phyloP scores from a whole-genome alignment of 129 eudicot genomes.

The Lonicera japonica region DNA sequence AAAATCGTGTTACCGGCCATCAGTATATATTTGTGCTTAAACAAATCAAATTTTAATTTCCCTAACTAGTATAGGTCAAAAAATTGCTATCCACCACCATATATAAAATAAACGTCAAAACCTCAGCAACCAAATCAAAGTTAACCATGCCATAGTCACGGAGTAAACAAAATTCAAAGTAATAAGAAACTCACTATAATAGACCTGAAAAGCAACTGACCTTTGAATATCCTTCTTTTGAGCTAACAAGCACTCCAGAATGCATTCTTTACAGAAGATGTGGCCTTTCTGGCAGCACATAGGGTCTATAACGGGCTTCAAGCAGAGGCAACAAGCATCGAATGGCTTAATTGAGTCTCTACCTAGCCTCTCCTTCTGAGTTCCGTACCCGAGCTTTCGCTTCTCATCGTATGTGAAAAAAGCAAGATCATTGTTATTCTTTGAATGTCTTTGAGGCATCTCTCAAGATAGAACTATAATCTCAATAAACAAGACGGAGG shows the following conservation, averaged over 20 bases:
- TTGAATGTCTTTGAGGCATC: slow-evolving; percentile 99
- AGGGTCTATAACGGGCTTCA: slow-evolving; percentile 83
- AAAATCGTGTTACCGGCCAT: too few relatives aligned
- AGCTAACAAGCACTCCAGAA: slow-evolving; percentile 71
- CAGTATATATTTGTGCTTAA: too few relatives aligned
- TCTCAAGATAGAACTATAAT: not conserved
- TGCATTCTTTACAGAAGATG: slow-evolving; percentile 90
- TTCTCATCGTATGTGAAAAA: slow-evolving; percentile 96
- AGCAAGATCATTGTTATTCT: slow-evolving; percentile 94
- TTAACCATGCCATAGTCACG: too few relatives aligned
- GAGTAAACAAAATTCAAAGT: too few relatives aligned
- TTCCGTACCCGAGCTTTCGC: slow-evolving; percentile 85
- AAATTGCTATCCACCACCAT: too few relatives aligned
- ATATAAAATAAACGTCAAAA: too few relatives aligned
- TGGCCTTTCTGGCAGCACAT: slow-evolving; percentile 87
- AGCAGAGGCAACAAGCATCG: slow-evolving; percentile 73
- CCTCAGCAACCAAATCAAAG: too few relatives aligned
- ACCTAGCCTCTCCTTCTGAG: slow-evolving; percentile 88
- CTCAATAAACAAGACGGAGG: not conserved
- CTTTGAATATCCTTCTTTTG: slow-evolving; percentile 96
- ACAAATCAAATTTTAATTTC: too few relatives aligned
- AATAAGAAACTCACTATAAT: too few relatives aligned
- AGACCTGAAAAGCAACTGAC: slow-evolving; percentile 23
- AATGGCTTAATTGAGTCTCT: slow-evolving; percentile 93
- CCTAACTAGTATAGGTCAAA: too few relatives aligned